Percentiles rank a stretch among this genome's conserved stretches.
Conservation (phyloP, 176 grass and related monocot species). For the Paspalum vaginatum region DNA sequence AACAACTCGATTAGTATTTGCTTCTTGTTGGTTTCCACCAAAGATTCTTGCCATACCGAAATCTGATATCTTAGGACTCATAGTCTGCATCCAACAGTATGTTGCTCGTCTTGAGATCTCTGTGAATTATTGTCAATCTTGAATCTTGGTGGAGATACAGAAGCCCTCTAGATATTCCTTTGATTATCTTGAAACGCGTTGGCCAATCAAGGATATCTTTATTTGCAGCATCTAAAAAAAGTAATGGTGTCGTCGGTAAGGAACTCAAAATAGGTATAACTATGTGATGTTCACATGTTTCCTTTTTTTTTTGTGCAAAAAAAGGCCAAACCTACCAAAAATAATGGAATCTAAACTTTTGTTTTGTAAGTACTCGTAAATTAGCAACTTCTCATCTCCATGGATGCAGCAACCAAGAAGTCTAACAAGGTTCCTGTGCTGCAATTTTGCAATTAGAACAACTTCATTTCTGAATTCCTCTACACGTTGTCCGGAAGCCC, state of each 20-base stretch:
- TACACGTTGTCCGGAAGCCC: slow-evolving; percentile 44
- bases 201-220: slow-evolving; percentile 46
- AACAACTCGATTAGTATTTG: slow-evolving; percentile 50
- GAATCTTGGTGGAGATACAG: slow-evolving; percentile 69
- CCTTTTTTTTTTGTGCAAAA: background rate
- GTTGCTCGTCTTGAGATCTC: slow-evolving; percentile 62
- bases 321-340: slow-evolving; percentile 20
- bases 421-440: slow-evolving; percentile 45
- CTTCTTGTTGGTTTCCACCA: slow-evolving; percentile 40
- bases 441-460: slow-evolving; percentile 44
- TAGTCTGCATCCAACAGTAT: slow-evolving; percentile 49
- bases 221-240: slow-evolving; percentile 39
- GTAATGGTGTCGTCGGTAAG: background rate
- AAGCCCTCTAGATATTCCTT: slow-evolving; percentile 57
- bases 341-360: slow-evolving; percentile 45
- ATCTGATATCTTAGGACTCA: slow-evolving; percentile 71
- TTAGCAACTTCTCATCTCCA: slow-evolving; percentile 50
- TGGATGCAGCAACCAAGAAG: slow-evolving; percentile 51
- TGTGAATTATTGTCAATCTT: slow-evolving; percentile 51
- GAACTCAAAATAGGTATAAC: background rate
- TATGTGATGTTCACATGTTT: too few relatives aligned
- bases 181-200: slow-evolving; percentile 50
- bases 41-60: slow-evolving; percentile 70
- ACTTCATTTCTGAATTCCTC: slow-evolving; percentile 51
- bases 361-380: slow-evolving; percentile 44